Base-by-base conservation (phyloP, 345 rosid genomes). In the Corchorus capsularis region DNA sequence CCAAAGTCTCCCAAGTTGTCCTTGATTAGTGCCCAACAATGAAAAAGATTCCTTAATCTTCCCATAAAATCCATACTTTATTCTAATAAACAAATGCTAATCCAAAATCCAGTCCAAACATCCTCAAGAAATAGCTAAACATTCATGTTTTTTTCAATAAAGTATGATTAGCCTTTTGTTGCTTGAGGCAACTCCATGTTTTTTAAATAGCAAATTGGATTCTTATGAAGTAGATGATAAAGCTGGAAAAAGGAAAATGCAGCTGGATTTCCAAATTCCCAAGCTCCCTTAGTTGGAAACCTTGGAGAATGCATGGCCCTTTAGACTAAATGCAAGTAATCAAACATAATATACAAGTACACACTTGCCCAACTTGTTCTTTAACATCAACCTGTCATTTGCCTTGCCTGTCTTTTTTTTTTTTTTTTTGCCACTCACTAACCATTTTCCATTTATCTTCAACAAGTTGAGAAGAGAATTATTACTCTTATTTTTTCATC, bases 361-460 rank as follows among this genome's bases (percentile, higher is more conserved):
- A 45, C 81, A 62, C 72, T 79, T 70, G 41, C 32, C 10, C 83
- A 62, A 80, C 78, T 75, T 77, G 81, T 57, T 43, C 56, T 63
- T 53, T 45, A 37, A 8, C n/a, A 7, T 14, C 55, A 20, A 22
- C 2, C 17, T 32, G 8, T 39, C 19, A 14, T 47, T 9, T 4
- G 4, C 53, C 11, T 13, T 67, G 1, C 32, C 13, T 43, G 2
- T 43, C 53, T 14, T 12, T 4, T 10, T 17, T 8, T 5, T 52
- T 53, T 4, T 34, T 17, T n/a, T 32, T 32, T 6, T 4, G 34
- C 32, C 8, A 45, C 8, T 6, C 0, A 45, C 47, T n/a, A n/a
- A n/a, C 47, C 47, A 45, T 45, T 45, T 39, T 8, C 7, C 45
- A 1, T 3, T 1, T 37, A 2, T 22, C 35, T 35, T 16, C 17